Conservation (phyloP, 495 filamentous ascomycete genomes). For the Penicillium waksmanii region DNA sequence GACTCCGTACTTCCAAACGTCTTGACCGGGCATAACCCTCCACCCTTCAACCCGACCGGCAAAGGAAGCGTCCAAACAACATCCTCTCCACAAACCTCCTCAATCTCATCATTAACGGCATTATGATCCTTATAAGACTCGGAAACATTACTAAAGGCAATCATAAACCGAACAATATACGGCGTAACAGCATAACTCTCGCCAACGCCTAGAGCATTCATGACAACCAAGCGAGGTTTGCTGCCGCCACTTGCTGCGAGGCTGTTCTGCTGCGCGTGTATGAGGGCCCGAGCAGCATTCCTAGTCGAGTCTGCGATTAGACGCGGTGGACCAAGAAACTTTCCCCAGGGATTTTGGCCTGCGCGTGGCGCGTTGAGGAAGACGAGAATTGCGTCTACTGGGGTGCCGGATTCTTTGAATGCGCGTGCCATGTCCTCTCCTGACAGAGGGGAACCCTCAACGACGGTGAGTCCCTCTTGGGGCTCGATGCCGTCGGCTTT, state of each 20-base stretch:
- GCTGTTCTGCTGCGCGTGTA: not conserved
- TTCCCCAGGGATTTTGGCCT: constrained; percentile 15
- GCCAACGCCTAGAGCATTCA: constrained; percentile 16
- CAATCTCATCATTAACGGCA: constrained; percentile 16
- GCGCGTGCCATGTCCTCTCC: constrained; percentile 12
- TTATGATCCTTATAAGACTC: constrained; percentile 16
- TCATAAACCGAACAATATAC: constrained; percentile 8
- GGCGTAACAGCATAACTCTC: constrained; percentile 12
- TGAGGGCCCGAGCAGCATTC: constrained; percentile 3
- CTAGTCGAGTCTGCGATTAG: constrained; percentile 13
- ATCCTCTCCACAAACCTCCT: constrained; percentile 11
- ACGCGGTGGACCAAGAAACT: constrained; percentile 14
- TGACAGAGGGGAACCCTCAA: constrained; percentile 12
- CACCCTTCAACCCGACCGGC: constrained; percentile 6
- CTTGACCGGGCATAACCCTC: constrained; percentile 8
- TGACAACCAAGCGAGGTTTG: constrained; percentile 15
- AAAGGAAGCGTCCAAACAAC: constrained; percentile 12
- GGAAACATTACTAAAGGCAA: constrained; percentile 13
- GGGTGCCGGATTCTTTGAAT: constrained; percentile 11
- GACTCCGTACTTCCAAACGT: constrained; percentile 12
- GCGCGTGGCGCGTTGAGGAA: constrained; percentile 11
- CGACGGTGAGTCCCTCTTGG: constrained; percentile 5
- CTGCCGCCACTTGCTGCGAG: not conserved
- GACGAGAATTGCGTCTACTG: constrained; percentile 8
- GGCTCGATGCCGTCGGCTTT: not conserved